Evolutionary conservation across 345 rosid species (phyloP), one percentile per base, ranked within the genome.

Genomic region (Citrus unshiu): DNA sequence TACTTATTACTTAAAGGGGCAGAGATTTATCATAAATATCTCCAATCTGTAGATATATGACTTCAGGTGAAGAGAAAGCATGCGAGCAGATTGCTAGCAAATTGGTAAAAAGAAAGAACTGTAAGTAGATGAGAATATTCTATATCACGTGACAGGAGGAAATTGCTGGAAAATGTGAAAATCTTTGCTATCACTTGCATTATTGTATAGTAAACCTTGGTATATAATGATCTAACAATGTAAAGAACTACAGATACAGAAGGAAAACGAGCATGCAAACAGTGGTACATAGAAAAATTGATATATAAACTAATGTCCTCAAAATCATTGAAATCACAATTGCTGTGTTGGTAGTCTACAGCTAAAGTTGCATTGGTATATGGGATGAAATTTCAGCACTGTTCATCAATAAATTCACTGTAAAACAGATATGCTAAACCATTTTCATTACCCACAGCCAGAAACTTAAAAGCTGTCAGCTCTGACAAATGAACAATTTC

Each of bases 341-440:
- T 27, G 49, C 30, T 22, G 34, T 6, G 29, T 16, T 46, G n/a
- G 62, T 61, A 65, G 51, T 75, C 78, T 63, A 51, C 24, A 5
- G 18, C 30, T 14, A 64, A 75, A 6, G 35, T 67, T 56, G 65
- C 49, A 10, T 24, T 27, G 25, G 24, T 2, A 56, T 49, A 64
- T 34, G 56, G 19, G 29, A 76, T 8, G 51, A 54, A 65, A 54
- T 18, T 67, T 76, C 25, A 8, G 57, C 65, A 8, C 21, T 32
- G 22, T 37, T 37, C 72, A 54, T 68, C 65, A 77, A 77, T 37
- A 37, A 35, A 66, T 76, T n/a, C 35, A 76, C 3, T 2, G 72
- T 18, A 37, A 40, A 66, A 39, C 27, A 39, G 27, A 16, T 30
- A 54, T 13, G 13, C 65, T 54, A 56, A 18, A 67, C 67, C 49